Evolutionary conservation across 805 yeast genomes (phyloP), one percentile per base, ranked within the genome.

Genomic region (Ogataea methylovora): DNA sequence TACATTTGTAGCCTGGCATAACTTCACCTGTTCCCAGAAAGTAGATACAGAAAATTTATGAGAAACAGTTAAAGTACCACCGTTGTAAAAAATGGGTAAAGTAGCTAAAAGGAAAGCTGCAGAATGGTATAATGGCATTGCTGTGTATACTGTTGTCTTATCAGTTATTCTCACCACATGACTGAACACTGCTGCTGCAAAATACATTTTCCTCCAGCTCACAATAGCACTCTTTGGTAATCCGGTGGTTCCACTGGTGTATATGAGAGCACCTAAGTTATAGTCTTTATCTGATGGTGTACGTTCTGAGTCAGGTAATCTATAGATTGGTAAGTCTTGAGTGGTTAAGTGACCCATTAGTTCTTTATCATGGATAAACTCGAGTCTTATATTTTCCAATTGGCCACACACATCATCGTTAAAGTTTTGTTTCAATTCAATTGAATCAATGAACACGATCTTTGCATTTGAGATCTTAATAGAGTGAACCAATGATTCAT

Each of bases 41-140:
- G 84, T 74, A 4, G 81, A 68, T 6, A 90, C 79, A 2, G 94
- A 83, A 55, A 90, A 88, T 55, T 83, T 84, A 43, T 78, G 79
- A 19, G 90, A 78, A 17, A 90, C 56, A 0, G 92, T 83, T 31
- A 82, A 73, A 43, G 87, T 74, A 1, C 82, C 92, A 32, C 95
- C 95, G 28, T 60, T 63, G 4, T 58, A 51, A 21, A 69, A 46
- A 10, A 49, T 45, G 1, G 94, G 87, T 49, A 88, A 67, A 5
- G 81, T 75, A 10, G 96, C 96, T 35, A 88, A 60, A 58, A 86
- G 70, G 0, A 95, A 83, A 4, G 96, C 97, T 0, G 97, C 88
- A 1, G 95, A 85, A 56, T 88, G 97, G 53, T 90, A 88, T 40
- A 90, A 63, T 2, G 97, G 97, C 97, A 88, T 88, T 1, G 95